These are phyloP conservation scores for Fusarium sp. DNA, from an alignment of 2,329 filamentous ascomycete genomes.

Conservation along the genomic window DNA sequence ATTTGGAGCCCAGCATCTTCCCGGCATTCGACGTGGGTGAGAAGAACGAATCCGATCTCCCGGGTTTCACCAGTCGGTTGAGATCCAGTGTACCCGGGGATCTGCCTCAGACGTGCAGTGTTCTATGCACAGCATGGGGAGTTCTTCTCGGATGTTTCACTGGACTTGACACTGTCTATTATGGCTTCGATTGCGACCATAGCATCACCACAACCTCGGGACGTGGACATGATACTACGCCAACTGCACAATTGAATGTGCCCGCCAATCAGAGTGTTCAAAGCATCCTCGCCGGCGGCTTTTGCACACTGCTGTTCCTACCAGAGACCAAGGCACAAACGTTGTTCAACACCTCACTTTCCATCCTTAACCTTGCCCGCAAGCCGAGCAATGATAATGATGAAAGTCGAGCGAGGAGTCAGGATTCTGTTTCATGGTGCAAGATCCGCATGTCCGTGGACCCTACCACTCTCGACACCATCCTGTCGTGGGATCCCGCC, in stretches of 20 bases:
- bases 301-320: background rate
- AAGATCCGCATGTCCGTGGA: constrained; percentile 35
- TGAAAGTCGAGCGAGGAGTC: background rate
- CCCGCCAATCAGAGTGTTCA: constrained; percentile 9
- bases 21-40: constrained; percentile 35
- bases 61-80: constrained; percentile 3
- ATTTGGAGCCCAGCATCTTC: constrained; percentile 36
- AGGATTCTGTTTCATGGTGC: constrained; percentile 17
- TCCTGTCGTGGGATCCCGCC: constrained; percentile 51
- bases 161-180: constrained; percentile 35
- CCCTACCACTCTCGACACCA: constrained; percentile 22
- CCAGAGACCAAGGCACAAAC: constrained; percentile 31
- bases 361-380: constrained; percentile 18
- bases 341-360: constrained; percentile 60
- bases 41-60: constrained; percentile 1
- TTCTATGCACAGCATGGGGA: constrained; percentile 27
- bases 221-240: background rate
- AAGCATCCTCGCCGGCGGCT: background rate
- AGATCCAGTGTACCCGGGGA: background rate
- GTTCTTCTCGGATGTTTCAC: constrained; percentile 37
- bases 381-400: constrained; percentile 45
- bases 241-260: constrained; percentile 2
- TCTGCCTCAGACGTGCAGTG: constrained; percentile 9
- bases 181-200: constrained; percentile 27
- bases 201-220: background rate